Conservation (phyloP, 73 alveolate species). For the Paramecium sonneborni region DNA sequence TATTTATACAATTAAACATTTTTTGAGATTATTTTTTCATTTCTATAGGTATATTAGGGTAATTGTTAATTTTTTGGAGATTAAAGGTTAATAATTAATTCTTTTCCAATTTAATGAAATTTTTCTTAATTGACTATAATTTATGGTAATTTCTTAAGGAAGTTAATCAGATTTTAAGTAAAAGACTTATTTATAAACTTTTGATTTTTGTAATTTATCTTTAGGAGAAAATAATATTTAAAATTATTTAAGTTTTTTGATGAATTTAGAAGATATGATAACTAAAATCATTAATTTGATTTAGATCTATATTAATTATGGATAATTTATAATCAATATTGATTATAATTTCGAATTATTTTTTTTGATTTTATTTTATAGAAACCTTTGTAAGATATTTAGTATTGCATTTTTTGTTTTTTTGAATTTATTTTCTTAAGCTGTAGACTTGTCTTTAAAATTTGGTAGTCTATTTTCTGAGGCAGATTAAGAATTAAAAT, state of each 20-base stretch:
- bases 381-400: neutral
- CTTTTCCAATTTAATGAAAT: neutral
- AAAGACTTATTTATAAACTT: neutral
- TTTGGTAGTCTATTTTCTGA: neutral
- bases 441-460: neutral
- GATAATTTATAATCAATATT: neutral
- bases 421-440: neutral
- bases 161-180: neutral
- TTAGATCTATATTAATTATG: neutral
- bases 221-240: neutral
- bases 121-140: neutral
- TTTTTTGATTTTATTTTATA: neutral
- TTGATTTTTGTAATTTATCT: neutral
- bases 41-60: neutral
- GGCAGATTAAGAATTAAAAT: neutral
- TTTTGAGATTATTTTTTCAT: neutral
- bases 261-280: neutral
- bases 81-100: neutral
- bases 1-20: neutral
- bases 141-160: neutral
- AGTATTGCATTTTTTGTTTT: neutral
- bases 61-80: neutral
- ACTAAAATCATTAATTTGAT: neutral
- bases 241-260: neutral
- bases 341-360: neutral